A percentile compares a stretch with the other conserved stretches of the same genome.
Evolutionary conservation across 495 filamentous ascomycete genomes (phyloP).

Genomic region (Hypoxylon rickii): DNA sequence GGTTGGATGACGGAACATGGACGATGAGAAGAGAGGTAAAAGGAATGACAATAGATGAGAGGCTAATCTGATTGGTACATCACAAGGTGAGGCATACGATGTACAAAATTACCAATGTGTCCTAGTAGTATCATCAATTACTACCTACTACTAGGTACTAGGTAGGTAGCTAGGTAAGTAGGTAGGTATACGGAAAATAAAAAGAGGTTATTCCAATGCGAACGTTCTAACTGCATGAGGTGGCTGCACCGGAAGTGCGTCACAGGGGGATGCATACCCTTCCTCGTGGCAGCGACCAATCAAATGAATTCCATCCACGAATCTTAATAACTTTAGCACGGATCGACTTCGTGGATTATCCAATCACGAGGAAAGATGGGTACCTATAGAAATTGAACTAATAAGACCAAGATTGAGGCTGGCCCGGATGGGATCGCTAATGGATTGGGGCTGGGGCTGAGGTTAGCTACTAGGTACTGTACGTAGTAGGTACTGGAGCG

Average conservation of each 20-base stretch:
- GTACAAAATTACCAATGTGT: no score
- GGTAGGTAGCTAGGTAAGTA: no score
- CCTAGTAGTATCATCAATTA: no score
- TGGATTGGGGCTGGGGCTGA: constrained; percentile 25
- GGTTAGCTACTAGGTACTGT: no score
- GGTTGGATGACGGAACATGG: neutral
- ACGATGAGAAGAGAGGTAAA: neutral
- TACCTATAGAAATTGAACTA: constrained; percentile 8
- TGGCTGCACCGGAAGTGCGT: neutral
- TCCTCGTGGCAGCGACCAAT: neutral
- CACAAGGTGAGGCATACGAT: no score
- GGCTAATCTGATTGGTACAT: no score
- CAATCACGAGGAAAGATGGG: constrained; percentile 5
- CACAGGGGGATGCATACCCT: neutral
- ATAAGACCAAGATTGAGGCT: constrained; percentile 16
- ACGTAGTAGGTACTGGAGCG: no score
- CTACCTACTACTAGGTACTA: no score
- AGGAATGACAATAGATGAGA: neutral
- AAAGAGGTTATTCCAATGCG: no score
- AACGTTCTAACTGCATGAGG: neutral
- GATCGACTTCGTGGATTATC: constrained; percentile 7
- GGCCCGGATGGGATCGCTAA: neutral
- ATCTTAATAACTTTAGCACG: constrained; percentile 1
- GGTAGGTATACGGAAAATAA: no score
- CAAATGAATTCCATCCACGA: constrained; percentile 13